Evolutionary conservation across 441 rosid genomes (phyloP), one percentile per base, ranked within the genome.

Genomic region (Isatis lusitanica): DNA sequence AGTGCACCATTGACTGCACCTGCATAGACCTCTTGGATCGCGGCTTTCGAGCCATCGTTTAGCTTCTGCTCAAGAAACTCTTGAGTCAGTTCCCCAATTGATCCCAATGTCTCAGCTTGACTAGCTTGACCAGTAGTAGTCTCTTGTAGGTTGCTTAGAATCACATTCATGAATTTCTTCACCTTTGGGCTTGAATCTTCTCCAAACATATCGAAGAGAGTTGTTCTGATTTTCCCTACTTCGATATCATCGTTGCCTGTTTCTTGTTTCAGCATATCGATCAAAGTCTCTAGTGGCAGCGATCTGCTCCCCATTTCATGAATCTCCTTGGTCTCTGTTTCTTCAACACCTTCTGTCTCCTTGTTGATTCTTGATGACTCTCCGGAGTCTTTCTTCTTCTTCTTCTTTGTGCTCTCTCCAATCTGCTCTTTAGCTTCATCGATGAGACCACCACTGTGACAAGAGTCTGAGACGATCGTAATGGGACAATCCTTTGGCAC

Each of bases 131-230:
- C 56, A 48, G 24, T 52, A 26, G 57, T 33, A 57, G n/a, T 50
- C 10, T 56, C 73, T 68, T 87, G 82, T 58, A 91, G 85, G 65
- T 85, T 93, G 79, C 71, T 70, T 53, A 84, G 57, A 18, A 90
- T 74, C 47, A 84, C 83, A 35, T 84, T 85, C 97, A 92, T 90
- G 69, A 92, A 92, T 63, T 92, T 92, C 83, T 92, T 83, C 78
- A 92, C 96, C 79, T 92, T 92, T 44, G 96, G 96, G 69, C 88
- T 90, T 17, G 98, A 60, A 58, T 92, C 98, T 11, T 89, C 94
- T 18, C 98, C 96, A 44, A 92, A 92, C 48, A 81, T 70, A 68
- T 92, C 90, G 11, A 85, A 90, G 35, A 92, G 89, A 5, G 96
- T 81, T 8, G 96, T 89, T 74, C 96, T 80, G 73, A 90, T 79